Percentiles rank a stretch among this genome's conserved stretches.
These are phyloP conservation scores for Datura wrightii DNA, from an alignment of 257 asterid species.

Conservation along the genomic window DNA sequence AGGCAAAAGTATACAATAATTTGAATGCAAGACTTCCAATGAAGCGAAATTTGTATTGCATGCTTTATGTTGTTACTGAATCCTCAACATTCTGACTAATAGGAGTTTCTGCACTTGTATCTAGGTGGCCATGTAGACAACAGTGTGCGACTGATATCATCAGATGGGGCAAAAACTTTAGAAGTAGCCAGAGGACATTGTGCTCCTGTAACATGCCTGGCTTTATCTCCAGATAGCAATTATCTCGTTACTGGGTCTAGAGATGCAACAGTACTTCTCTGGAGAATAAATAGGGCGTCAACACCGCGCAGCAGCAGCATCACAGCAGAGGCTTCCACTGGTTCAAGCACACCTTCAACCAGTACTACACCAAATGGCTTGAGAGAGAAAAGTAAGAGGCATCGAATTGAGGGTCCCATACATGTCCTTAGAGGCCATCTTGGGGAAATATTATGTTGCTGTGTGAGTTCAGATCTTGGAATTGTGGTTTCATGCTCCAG, in stretches of 20 bases:
- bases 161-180: conserved; percentile 92
- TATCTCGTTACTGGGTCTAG: conserved; percentile 93
- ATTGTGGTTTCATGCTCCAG: conserved; percentile 85
- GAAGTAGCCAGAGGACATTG: conserved; percentile 96
- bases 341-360: conserved; percentile 63
- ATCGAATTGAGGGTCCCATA: conserved; percentile 87
- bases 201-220: conserved; percentile 91
- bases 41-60: not conserved
- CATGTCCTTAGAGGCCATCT: conserved; percentile 95
- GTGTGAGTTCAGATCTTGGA: conserved; percentile 93
- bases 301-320: conserved; percentile 48
- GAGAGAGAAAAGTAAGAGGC: conserved; percentile 54
- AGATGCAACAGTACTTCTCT: conserved; percentile 81
- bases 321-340: conserved; percentile 61
- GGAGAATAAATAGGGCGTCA: conserved; percentile 79
- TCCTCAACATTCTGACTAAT: conserved; percentile 12
- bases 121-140: conserved; percentile 96
- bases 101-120: conserved; percentile 32
- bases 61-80: conserved; percentile 26
- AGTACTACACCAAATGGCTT: conserved; percentile 49
- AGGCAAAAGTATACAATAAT: not conserved
- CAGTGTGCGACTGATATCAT: conserved; percentile 85
- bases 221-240: conserved; percentile 81
- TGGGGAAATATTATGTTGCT: conserved; percentile 79
- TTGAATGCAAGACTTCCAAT: not conserved